Evolutionary conservation across 192 early-diverging fungal genomes (phyloP).

Genomic region (Glomus cerebriforme): DNA sequence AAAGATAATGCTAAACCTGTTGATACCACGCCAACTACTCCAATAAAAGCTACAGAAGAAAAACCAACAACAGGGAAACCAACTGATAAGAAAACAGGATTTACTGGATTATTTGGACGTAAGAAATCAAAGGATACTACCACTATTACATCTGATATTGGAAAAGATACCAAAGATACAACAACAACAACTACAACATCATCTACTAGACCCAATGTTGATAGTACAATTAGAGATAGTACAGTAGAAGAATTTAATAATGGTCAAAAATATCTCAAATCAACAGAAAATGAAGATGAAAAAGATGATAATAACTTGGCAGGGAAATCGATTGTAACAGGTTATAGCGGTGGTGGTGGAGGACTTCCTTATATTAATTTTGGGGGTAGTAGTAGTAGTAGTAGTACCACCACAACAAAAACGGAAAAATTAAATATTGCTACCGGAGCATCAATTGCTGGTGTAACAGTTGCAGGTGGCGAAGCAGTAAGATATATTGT

Average conservation of each 20-base stretch:
- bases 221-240: not conserved
- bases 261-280: not conserved
- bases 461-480: not conserved
- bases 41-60: not conserved
- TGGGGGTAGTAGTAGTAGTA: not conserved
- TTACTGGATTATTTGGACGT: not conserved
- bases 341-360: no score
- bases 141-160: not conserved
- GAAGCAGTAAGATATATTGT: not conserved
- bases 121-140: not conserved
- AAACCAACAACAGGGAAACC: not conserved
- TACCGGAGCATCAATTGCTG: not conserved
- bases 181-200: no score
- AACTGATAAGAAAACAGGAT: not conserved
- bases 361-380: no score
- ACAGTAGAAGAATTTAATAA: not conserved
- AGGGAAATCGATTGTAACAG: no score
- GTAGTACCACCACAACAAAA: not conserved
- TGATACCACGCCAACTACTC: not conserved
- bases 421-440: not conserved
- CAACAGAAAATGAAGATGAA: not conserved
- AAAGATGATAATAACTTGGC: no score
- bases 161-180: no score
- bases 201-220: not conserved
- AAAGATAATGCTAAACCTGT: not conserved